phyloP scores from a whole-genome alignment of 176 grass and related monocot species.

The Stipa capillata region DNA sequence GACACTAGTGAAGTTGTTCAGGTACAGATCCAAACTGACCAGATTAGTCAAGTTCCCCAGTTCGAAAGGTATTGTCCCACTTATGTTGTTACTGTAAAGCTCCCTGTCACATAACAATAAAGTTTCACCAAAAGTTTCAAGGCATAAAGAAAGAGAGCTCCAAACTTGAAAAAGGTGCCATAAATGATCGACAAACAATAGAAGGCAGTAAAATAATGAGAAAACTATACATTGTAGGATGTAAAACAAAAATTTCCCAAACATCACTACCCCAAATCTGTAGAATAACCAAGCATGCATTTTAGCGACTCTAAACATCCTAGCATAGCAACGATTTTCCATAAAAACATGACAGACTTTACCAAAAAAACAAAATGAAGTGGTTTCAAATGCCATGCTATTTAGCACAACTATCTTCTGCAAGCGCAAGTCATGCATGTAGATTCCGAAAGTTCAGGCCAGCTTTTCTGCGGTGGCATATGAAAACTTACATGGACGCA shows the following conservation, averaged over 20 bases:
- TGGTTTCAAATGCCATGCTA: neutral
- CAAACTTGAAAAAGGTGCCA: neutral
- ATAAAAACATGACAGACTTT: neutral
- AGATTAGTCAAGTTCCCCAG: constrained; percentile 75
- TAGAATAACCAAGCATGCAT: neutral
- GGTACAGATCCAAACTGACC: constrained; percentile 82
- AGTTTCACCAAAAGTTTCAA: constrained; percentile 2
- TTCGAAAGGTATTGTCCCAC: constrained; percentile 55
- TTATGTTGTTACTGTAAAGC: constrained; percentile 81
- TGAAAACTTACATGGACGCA: neutral
- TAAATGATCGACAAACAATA: constrained; percentile 10
- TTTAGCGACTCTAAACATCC: neutral
- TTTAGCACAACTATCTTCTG: neutral
- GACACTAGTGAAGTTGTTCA: constrained; percentile 43
- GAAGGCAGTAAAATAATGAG: neutral
- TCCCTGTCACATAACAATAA: constrained; percentile 42
- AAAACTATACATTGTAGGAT: neutral
- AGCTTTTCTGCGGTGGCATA: neutral
- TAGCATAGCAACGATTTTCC: neutral
- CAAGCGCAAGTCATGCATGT: neutral
- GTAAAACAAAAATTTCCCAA: neutral
- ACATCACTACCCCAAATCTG: neutral
- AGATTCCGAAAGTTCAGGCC: neutral
- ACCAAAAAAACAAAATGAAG: neutral
- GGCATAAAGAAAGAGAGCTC: neutral